Evolutionary conservation across 2,329 filamentous ascomycete species (phyloP).

Genomic region (Chrysoporthe austroafricana): DNA sequence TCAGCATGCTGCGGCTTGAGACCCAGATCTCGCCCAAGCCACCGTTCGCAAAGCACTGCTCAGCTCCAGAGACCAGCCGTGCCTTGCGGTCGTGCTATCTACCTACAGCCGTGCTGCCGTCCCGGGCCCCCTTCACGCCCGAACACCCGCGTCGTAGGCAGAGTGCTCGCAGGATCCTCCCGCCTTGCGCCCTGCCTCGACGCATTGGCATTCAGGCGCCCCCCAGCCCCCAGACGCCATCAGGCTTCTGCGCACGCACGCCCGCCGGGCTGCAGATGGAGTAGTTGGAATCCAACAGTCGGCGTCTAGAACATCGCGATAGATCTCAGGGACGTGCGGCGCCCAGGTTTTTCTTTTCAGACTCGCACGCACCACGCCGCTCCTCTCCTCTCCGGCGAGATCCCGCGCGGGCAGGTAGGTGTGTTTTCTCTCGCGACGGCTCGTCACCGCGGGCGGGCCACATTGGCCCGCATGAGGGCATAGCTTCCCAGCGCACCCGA

Average conservation of each 20-base stretch:
- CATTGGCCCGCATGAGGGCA: not conserved
- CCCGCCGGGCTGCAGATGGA: slow-evolving; percentile 16
- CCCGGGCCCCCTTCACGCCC: slow-evolving; percentile 5
- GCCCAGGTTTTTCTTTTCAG: not conserved
- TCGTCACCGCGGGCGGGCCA: not conserved
- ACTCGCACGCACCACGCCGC: not conserved
- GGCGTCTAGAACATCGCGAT: slow-evolving; percentile 14
- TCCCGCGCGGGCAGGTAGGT: not conserved
- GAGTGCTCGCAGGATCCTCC: not conserved
- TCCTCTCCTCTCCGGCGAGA: not conserved
- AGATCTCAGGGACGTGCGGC: slow-evolving; percentile 12
- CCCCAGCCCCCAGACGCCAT: slow-evolving; percentile 24
- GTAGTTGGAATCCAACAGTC: slow-evolving; percentile 14
- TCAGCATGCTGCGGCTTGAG: slow-evolving; percentile 8
- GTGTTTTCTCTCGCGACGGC: not conserved
- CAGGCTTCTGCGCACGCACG: slow-evolving; percentile 10
- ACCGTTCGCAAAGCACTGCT: slow-evolving; percentile 7
- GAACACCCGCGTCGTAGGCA: slow-evolving; percentile 7
- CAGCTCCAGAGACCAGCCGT: slow-evolving; percentile 12
- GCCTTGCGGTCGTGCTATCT: slow-evolving; percentile 1
- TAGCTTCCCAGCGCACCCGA: not conserved
- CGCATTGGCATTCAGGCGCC: slow-evolving; percentile 22
- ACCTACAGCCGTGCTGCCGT: not conserved
- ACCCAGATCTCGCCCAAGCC: slow-evolving; percentile 7
- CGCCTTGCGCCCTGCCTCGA: slow-evolving; percentile 21